Evolutionary conservation across 495 filamentous ascomycete species (phyloP).

Genomic region (Daldinia grandis): DNA sequence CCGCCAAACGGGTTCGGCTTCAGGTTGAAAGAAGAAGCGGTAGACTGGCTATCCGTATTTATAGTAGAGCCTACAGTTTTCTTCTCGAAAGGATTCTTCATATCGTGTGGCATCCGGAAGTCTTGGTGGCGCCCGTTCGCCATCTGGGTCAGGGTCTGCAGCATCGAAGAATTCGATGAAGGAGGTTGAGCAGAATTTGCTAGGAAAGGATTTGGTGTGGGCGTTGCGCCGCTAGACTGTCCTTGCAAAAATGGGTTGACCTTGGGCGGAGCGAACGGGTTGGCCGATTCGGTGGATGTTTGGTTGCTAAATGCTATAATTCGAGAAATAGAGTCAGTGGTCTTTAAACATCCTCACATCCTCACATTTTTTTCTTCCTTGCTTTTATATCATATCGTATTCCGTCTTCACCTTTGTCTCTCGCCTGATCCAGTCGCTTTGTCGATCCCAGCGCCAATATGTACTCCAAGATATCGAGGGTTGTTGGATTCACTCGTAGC

Average conservation of each 20-base stretch:
- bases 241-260: conserved; percentile 27
- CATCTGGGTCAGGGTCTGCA: background rate
- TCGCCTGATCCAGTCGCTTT: conserved; percentile 1
- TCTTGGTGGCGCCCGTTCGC: background rate
- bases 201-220: conserved; percentile 39
- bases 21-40: background rate
- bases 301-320: conserved; percentile 40
- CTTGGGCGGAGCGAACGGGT: conserved; percentile 24
- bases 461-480: conserved; percentile 6
- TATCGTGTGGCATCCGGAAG: background rate
- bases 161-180: background rate
- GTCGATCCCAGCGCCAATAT: conserved; percentile 1
- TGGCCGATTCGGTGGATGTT: conserved; percentile 9
- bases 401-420: background rate
- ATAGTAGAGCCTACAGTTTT: background rate
- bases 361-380: background rate
- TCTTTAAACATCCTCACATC: conserved; percentile 20
- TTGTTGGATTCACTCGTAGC: background rate
- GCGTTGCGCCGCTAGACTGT: conserved; percentile 17
- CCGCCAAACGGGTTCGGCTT: background rate
- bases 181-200: background rate
- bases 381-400: conserved; percentile 3
- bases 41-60: background rate
- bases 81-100: background rate
- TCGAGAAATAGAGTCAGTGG: conserved; percentile 40